Evolutionary conservation across 768 basidiomycete genomes (phyloP), one percentile per base, ranked within the genome.

Genomic region (Wakefieldia striispora): DNA sequence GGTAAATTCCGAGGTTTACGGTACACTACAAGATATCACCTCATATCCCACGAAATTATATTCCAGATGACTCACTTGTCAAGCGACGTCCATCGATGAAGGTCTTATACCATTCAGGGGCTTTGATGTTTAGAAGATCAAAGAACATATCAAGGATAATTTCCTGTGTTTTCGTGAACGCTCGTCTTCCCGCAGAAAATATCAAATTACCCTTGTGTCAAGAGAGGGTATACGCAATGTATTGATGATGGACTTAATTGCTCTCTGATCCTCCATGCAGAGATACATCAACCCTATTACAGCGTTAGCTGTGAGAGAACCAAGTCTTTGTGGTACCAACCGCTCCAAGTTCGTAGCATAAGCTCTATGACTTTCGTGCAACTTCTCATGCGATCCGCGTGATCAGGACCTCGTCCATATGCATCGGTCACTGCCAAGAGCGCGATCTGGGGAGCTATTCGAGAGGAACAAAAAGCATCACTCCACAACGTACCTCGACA

Each of bases 141-240:
- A 97, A 97, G 60, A 98, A 88, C 81, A 97, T 87, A 58, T 98
- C 92, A 45, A 98, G 73, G 31, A 97, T 76, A 26, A 93, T 82
- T 73, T 97, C 95, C 95, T 97, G 58, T 16, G 62, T 39, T 19
- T 41, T n/a, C 14, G 20, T 67, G 36, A 67, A 55, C 36, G 36
- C 14, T 45, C 20, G 8, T 31, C 24, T 17, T 39, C 16, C 36
- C 10, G 17, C n/a, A 24, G 40, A 45, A 23, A 39, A 34, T 31
- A 37, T 21, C 5, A 3, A 51, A 17, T 54, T 64, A 94, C 95
- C 64, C 94, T 76, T 41, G 89, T 86, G 40, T 91, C 86, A 23
- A 91, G 75, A 3, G 89, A 91, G 1, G 95, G 94, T 69, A 97
- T 90, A 54, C 84, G 82, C 39, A 99, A 75, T 0, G 88, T 91